A percentile compares a stretch with the other conserved stretches of the same genome.
These are phyloP conservation scores for Phyllosticta capitalensis DNA, from an alignment of 2,329 filamentous ascomycete species.

Conservation along the genomic window DNA sequence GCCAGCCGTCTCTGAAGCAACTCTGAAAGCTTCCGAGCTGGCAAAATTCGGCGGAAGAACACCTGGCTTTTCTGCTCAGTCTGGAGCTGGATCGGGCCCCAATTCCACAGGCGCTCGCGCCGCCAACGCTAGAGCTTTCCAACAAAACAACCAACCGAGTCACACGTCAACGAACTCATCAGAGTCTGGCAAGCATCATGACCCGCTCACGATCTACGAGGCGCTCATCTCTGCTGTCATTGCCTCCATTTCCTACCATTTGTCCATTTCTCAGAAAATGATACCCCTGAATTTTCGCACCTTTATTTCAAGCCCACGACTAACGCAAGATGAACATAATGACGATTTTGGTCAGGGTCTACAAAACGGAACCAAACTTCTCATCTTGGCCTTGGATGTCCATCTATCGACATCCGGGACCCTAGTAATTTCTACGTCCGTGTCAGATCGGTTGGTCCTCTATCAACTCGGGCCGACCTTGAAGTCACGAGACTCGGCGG, in stretches of 20 bases:
- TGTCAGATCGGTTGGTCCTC: not conserved
- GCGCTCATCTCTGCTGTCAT: conserved; percentile 29
- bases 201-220: conserved; percentile 27
- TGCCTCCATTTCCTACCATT: conserved; percentile 24
- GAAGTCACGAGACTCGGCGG: not conserved
- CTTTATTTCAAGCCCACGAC: conserved; percentile 21
- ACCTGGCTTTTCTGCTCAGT: conserved; percentile 16
- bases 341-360: not conserved
- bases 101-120: conserved; percentile 4
- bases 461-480: conserved; percentile 7
- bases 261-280: conserved; percentile 23
- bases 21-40: conserved; percentile 26
- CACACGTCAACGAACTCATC: not conserved
- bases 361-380: not conserved
- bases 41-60: conserved; percentile 21
- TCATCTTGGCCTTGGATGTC: conserved; percentile 8
- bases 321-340: conserved; percentile 10
- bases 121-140: conserved; percentile 15
- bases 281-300: conserved; percentile 29
- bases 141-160: conserved; percentile 15
- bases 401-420: conserved; percentile 12
- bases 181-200: conserved; percentile 19
- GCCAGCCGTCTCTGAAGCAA: conserved; percentile 21
- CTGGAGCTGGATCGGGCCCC: conserved; percentile 11
- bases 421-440: conserved; percentile 11